Evolutionary conservation across 495 filamentous ascomycete genomes (phyloP).

Genomic region (Hypoxylon trugodes): DNA sequence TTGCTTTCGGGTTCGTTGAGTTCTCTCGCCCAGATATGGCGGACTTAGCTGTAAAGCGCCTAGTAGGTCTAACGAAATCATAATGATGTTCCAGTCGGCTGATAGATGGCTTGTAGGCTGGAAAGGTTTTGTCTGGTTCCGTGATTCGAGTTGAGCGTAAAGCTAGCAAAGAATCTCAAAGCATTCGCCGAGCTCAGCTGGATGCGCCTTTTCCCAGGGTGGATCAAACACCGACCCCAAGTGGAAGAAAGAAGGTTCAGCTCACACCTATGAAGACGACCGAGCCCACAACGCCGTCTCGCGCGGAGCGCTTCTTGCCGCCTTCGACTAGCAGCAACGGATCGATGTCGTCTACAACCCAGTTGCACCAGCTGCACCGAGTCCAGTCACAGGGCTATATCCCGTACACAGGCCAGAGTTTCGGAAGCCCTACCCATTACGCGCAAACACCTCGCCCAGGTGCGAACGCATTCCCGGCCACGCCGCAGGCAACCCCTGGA

Average conservation of each 20-base stretch:
- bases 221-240: no score
- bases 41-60: constrained; percentile 46
- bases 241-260: no score
- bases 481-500: constrained; percentile 18
- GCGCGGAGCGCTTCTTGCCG: not conserved
- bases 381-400: not conserved
- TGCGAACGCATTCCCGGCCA: constrained; percentile 5
- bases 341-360: not conserved
- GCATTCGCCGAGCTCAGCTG: not conserved
- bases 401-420: constrained; percentile 3
- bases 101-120: constrained; percentile 14
- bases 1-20: constrained; percentile 64
- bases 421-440: not conserved
- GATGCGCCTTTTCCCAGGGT: not conserved
- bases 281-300: constrained; percentile 15
- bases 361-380: not conserved
- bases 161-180: constrained; percentile 12
- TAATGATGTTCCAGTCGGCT: constrained; percentile 7
- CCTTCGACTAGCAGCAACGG: not conserved
- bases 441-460: not conserved
- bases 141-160: constrained; percentile 35
- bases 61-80: constrained; percentile 32
- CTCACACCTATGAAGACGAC: no score
- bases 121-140: not conserved
- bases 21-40: constrained; percentile 50